phyloP scores from a whole-genome alignment of 208 protist genomes.

The Crithidia sp. region DNA sequence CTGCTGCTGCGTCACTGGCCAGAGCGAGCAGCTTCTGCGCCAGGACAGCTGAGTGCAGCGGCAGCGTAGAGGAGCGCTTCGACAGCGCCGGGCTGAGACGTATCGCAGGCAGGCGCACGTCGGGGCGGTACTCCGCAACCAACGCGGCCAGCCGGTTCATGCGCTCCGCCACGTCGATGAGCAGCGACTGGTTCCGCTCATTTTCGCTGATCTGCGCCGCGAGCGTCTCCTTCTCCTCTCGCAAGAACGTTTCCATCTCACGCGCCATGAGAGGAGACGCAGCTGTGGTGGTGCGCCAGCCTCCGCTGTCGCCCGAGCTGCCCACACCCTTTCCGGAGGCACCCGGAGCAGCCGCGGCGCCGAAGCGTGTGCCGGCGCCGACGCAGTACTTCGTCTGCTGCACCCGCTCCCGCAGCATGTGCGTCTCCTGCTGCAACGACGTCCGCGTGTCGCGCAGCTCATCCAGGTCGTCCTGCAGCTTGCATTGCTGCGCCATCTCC shows the following conservation, averaged over 20 bases:
- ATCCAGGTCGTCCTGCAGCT: constrained; percentile 58
- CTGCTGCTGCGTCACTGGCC: constrained; percentile 37
- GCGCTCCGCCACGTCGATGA: constrained; percentile 43
- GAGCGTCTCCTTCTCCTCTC: constrained; percentile 42
- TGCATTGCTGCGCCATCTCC: constrained; percentile 67
- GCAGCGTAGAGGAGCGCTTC: constrained; percentile 36
- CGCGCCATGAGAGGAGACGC: constrained; percentile 40
- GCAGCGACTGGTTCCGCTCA: constrained; percentile 25
- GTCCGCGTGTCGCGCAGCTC: constrained; percentile 27
- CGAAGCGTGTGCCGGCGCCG: constrained; percentile 6
- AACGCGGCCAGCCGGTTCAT: constrained; percentile 39
- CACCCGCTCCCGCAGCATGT: constrained; percentile 31
- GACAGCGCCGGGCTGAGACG: constrained; percentile 7
- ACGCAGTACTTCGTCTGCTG: constrained; percentile 33
- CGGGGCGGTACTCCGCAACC: constrained; percentile 42
- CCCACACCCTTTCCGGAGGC: constrained; percentile 4
- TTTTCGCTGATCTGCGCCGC: constrained; percentile 19
- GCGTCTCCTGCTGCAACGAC: constrained; percentile 34
- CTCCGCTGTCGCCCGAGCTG: constrained; percentile 5
- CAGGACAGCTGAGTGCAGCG: constrained; percentile 44
- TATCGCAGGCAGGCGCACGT: constrained; percentile 42
- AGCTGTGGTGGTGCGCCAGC: constrained; percentile 2
- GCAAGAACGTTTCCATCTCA: constrained; percentile 44
- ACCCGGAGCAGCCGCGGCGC: neutral
- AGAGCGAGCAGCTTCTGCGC: constrained; percentile 58